Base-by-base conservation (phyloP, 2,329 filamentous ascomycete genomes). In the Phyllosticta paracitricarpa region DNA sequence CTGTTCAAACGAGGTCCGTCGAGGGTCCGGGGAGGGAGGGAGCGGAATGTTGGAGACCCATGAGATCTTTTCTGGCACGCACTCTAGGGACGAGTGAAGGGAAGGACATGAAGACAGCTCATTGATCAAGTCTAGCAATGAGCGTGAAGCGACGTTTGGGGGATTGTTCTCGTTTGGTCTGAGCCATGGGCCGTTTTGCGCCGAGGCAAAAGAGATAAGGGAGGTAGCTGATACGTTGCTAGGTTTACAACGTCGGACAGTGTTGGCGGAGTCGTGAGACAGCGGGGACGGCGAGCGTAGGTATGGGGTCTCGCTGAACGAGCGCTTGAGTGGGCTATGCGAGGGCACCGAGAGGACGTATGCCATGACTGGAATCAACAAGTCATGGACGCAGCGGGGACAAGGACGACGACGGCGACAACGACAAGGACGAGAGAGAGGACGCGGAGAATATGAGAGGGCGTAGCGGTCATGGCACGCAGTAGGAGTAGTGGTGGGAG, bases 241-340 rank as follows among this genome's bases (percentile, higher is more conserved):
- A 51, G 56, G 55, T 62, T 25, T 62, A 58, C 60, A 58, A 62
- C 60, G 60, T 24, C 56, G 60, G 24, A 62, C 56, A 28, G 60
- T 62, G 26, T 62, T 62, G 56, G 54, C 25, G 19, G 60, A 62
- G 9, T 58, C 56, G 54, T 26, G 51, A 24, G 60, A 62, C 12
- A 71, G 61, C 33, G 73, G 68, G 17, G 74, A 73, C 63, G 67
- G 69, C 56, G 72, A 67, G 52, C 66, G 68, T 54, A 73, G 66
- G 66, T 71, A 73, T 51, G 71, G 71, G 58, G 70, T 72, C 64
- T 76, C 73, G 66, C 72, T 74, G 67, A 76, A 75, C 61, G 73
- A 74, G 59, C 72, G 72, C 66, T 76, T 75, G 64, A 76, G 68
- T 9, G 74, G 73, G 62, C 71, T 75, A 54, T 71, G 70, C 17